These are phyloP conservation scores for Orobanche coerulescens DNA, from an alignment of 257 asterid genomes.

Conservation along the genomic window DNA sequence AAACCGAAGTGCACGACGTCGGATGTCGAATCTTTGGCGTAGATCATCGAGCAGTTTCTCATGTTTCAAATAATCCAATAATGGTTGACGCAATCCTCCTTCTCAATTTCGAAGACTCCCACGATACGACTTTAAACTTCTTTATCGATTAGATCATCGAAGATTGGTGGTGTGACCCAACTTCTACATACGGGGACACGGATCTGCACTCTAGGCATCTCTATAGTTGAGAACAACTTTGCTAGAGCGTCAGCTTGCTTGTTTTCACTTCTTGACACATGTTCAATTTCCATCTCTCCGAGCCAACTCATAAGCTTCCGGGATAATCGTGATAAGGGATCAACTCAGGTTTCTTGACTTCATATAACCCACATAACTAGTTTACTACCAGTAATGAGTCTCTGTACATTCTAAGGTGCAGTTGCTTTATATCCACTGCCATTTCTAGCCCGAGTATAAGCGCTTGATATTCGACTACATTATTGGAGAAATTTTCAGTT, in stretches of 20 bases:
- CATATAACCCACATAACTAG: neutral
- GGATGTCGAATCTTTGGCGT: neutral
- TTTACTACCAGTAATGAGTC: neutral
- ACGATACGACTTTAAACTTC: neutral
- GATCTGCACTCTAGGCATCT: no score
- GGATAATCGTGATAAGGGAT: neutral
- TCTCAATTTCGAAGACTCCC: neutral
- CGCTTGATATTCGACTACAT: neutral
- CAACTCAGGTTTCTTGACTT: neutral
- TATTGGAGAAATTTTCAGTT: neutral
- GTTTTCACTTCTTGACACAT: neutral
- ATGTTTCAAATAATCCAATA: neutral
- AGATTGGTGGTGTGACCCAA: no score
- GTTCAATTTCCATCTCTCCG: neutral
- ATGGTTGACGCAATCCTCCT: neutral
- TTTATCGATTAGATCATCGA: no score
- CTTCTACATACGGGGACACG: no score
- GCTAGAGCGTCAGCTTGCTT: neutral
- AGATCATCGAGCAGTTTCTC: neutral
- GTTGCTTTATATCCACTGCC: neutral
- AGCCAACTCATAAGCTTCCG: neutral
- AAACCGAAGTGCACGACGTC: neutral
- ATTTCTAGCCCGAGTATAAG: neutral
- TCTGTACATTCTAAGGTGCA: neutral
- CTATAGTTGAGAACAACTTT: neutral